Evolutionary conservation across 2,329 filamentous ascomycete species (phyloP), one percentile per base, ranked within the genome.

Genomic region (Arthrinium phaeospermum): DNA sequence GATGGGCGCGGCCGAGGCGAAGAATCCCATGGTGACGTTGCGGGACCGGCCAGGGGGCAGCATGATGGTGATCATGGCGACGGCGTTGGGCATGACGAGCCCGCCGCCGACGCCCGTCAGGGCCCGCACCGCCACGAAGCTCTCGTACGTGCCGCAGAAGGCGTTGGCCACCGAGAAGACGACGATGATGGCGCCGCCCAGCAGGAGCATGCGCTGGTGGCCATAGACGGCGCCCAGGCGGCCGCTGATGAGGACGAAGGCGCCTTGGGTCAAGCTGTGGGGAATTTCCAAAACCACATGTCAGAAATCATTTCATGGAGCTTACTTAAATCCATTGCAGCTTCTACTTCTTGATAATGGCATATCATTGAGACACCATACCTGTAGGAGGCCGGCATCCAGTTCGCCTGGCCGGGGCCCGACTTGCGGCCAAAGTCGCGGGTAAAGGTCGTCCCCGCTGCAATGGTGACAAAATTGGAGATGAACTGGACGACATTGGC

Each of bases 201-300:
- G 71, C 0, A 87, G 75, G 0, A 88, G 80, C 22, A 88, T 77
- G 6, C 81, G 81, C 70, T 86, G 57, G 76, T 89, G 87, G 4
- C 88, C 88, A 74, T 85, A 88, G 0, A 90, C 80, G 67, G 86
- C 85, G 0, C 87, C 88, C 1, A 89, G 79, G 0, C 88, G 84
- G 7, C 88, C 88, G 8, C 83, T 64, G 57, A 64, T 84, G 0
- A 90, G 79, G 22, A 90, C 86, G 72, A 89, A 88, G 1, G 87
- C 83, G 3, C 87, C 84, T 73, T 88, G 86, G 0, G 87, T 85
- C 16, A 88, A 78, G 1, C 85, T 86, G 7, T 69, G 12, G 45
- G 47, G 7, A 12, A 49, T n/a, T 24, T 71, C 22, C 49, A 68
- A 24, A n/a, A 70, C 51, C 2, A 27, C 14, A 41, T 10, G 44